A percentile compares a stretch with the other conserved stretches of the same genome.
These are phyloP conservation scores for Suaeda aralocaspica DNA, from an alignment of 148 eudicot species.

Conservation along the genomic window DNA sequence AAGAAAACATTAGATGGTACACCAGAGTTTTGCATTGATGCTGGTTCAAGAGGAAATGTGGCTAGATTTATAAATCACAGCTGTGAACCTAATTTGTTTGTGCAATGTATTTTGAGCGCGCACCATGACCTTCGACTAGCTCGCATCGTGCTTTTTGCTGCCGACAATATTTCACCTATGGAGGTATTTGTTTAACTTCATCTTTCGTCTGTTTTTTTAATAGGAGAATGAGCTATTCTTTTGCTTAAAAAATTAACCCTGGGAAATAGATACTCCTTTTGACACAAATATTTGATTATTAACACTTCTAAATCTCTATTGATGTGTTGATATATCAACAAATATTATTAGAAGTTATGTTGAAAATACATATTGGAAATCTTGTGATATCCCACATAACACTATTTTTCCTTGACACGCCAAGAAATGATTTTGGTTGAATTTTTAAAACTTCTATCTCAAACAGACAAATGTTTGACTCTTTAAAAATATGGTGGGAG, in stretches of 20 bases:
- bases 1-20: conserved; percentile 35
- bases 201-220: background rate
- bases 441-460: too few species aligned
- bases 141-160: conserved; percentile 64
- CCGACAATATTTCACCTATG: conserved; percentile 70
- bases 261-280: background rate
- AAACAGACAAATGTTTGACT: too few species aligned
- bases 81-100: conserved; percentile 75
- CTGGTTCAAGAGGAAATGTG: conserved; percentile 54
- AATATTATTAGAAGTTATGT: too few species aligned
- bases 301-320: too few species aligned
- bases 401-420: too few species aligned
- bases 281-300: background rate
- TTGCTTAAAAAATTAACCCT: background rate
- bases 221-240: background rate
- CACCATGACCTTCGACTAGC: conserved; percentile 65
- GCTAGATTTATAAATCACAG: conserved; percentile 82
- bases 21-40: conserved; percentile 73
- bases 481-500: too few species aligned
- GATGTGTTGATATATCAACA: too few species aligned
- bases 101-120: conserved; percentile 64
- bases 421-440: too few species aligned
- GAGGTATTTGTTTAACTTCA: conserved; percentile 35
- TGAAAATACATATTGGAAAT: too few species aligned
- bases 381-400: too few species aligned